Conservation (phyloP, 495 filamentous ascomycete species). For the Xylaria castorea region DNA sequence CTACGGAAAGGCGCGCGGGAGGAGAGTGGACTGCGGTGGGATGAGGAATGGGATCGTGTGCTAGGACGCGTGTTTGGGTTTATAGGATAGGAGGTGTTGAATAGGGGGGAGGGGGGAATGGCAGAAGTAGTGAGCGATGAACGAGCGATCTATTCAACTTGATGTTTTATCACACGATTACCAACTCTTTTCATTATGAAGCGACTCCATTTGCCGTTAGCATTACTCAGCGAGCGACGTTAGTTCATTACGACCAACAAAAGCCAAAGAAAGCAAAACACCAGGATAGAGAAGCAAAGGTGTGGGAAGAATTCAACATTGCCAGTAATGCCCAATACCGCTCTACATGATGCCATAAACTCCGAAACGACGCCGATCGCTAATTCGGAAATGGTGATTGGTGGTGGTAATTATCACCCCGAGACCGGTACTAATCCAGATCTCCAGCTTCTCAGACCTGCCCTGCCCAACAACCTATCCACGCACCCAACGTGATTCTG, state of each 20-base stretch:
- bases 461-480: not conserved
- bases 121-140: not conserved
- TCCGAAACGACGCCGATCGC: constrained; percentile 21
- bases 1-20: constrained; percentile 75
- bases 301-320: not conserved
- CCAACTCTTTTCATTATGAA: not conserved
- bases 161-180: not conserved
- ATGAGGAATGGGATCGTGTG: constrained; percentile 90
- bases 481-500: not conserved
- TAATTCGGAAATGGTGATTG: constrained; percentile 5
- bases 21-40: constrained; percentile 84
- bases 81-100: constrained; percentile 27
- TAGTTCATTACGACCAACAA: not conserved
- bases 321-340: not conserved
- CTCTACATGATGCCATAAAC: constrained; percentile 11
- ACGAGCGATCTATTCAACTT: not conserved
- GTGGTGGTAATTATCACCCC: not conserved
- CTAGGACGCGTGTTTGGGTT: constrained; percentile 75
- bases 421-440: not conserved
- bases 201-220: not conserved
- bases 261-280: not conserved
- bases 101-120: not conserved
- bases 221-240: not conserved
- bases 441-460: not conserved
- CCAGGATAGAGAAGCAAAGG: not conserved